A percentile compares a stretch with the other conserved stretches of the same genome.
These are phyloP conservation scores for Aureobasidium sp. DNA, from an alignment of 2,329 filamentous ascomycete species.

Conservation along the genomic window DNA sequence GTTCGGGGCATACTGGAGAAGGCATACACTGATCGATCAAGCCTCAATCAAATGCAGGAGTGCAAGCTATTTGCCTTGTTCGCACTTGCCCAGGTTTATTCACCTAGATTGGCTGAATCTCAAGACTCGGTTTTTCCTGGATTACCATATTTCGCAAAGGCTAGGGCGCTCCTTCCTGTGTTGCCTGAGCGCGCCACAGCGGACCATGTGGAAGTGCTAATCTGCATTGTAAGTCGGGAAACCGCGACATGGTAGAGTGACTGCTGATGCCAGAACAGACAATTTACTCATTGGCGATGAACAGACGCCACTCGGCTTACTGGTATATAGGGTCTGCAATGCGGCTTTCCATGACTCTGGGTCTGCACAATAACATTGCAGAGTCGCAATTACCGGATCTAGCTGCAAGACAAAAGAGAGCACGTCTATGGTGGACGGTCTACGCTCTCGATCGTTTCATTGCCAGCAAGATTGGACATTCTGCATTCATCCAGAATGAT, in stretches of 20 bases:
- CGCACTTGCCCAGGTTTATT: conserved; percentile 41
- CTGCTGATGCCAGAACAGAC: neutral
- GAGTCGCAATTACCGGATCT: neutral
- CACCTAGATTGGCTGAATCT: conserved; percentile 30
- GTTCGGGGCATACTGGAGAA: conserved; percentile 33
- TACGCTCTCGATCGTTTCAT: conserved; percentile 23
- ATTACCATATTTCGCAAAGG: conserved; percentile 35
- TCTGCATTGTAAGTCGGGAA: conserved; percentile 31
- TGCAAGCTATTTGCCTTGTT: conserved; percentile 40
- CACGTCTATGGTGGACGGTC: conserved; percentile 1
- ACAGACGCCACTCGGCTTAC: neutral
- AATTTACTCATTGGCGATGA: conserved; percentile 2
- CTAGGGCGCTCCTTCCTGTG: conserved; percentile 32
- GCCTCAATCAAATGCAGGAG: conserved; percentile 27
- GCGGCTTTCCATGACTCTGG: conserved; percentile 4
- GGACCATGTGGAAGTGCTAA: conserved; percentile 36
- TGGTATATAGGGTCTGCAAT: conserved; percentile 9
- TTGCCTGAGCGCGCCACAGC: conserved; percentile 36
- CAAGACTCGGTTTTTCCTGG: conserved; percentile 34
- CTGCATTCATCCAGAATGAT: conserved; percentile 26
- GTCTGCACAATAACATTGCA: conserved; percentile 6
- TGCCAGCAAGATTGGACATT: conserved; percentile 27
- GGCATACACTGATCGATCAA: conserved; percentile 29
- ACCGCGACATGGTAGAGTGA: neutral
- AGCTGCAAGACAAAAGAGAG: conserved; percentile 3